Evolutionary conservation across 768 basidiomycete species (phyloP), one percentile per base, ranked within the genome.

Genomic region (Royoungia palumana): DNA sequence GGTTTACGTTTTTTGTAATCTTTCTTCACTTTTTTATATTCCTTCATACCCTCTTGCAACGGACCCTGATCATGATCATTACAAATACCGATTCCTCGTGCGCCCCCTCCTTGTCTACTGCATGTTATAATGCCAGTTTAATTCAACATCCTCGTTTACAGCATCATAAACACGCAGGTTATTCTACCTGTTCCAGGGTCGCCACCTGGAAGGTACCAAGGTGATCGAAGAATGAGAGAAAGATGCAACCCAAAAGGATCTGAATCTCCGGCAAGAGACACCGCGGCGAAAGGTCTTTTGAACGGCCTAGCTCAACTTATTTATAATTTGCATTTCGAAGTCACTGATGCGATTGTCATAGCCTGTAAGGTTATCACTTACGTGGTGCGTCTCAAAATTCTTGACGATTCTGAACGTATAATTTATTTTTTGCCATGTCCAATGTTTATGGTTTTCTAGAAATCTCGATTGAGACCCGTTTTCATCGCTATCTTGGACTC

Each of bases 281-380:
- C 63, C 61, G 63, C 61, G 61, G 63, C 48, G 60, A 65, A 57
- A 53, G 21, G 42, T 32, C 40, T 35, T 60, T 50, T 40, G 43
- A 51, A 44, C 21, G 32, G 52, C 30, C 41, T 28, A 28, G 28
- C 13, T 28, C 28, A 20, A 21, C 52, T 41, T 13, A 41, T n/a
- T 46, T 44, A 25, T 40, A 28, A 45, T 49, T 41, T 51, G 46
- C 20, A 13, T 39, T 42, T 46, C 47, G 50, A 62, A 58, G 49
- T 53, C 39, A 32, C 35, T 16, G 41, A 46, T 24, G 35, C 49
- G 54, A 63, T 62, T 51, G 44, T 56, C 61, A 46, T 55, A 7
- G 51, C 35, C 36, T 49, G 44, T 43, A 47, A 53, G 49, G 47
- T 25, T 59, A 52, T 59, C 56, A 50, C 50, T 64, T 62, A 63